Base-by-base conservation (phyloP, 768 basidiomycete species). In the Kwoniella dejecticola region DNA sequence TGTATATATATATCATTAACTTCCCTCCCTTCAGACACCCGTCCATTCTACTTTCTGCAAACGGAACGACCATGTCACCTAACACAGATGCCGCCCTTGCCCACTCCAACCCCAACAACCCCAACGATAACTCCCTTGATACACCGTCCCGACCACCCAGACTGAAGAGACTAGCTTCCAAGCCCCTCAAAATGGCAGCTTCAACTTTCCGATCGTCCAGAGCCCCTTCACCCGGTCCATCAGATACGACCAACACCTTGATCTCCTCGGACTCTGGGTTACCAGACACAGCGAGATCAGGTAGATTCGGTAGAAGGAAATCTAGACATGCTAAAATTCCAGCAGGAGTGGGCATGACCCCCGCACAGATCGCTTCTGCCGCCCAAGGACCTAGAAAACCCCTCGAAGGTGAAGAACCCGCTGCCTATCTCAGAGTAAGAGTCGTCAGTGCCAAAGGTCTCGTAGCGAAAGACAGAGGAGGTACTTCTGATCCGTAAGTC, bases 401-500 rank as follows among this genome's bases (percentile, higher is more conserved):
- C n/a, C 41, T 74, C 8, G 77, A 78, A 2, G 77, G 77, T 5
- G 77, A 79, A 52, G 64, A 72, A 54, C 73, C 71, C 8, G 72
- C 70, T 21, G 76, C 67, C 1, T 62, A 66, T 52, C 52, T 79
- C 5, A 66, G 74, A 47, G 75, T 79, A 19, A 64, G 77, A 42
- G 71, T 79, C 12, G 72, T 79, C 23, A 66, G 64, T 41, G 76
- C 75, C 4, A 60, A 76, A 29, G 71, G 68, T 2, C 49, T 79
- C 36, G 63, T 75, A 13, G 79, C 74, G 3, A 78, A 74, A 57
- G 77, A 79, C 57, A 55, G 72, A 42, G 64, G 62, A 21, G 76
- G 73, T 4, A 74, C 73, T 2, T 67, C 67, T 54, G 78, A 79
- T 69, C 78, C 78, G 77, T 79, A 54, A 67, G 78, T 76, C 27